These are phyloP conservation scores for Cutaneotrichosporon sp. DNA, from an alignment of 1,284 basidiomycete species.

Conservation along the genomic window DNA sequence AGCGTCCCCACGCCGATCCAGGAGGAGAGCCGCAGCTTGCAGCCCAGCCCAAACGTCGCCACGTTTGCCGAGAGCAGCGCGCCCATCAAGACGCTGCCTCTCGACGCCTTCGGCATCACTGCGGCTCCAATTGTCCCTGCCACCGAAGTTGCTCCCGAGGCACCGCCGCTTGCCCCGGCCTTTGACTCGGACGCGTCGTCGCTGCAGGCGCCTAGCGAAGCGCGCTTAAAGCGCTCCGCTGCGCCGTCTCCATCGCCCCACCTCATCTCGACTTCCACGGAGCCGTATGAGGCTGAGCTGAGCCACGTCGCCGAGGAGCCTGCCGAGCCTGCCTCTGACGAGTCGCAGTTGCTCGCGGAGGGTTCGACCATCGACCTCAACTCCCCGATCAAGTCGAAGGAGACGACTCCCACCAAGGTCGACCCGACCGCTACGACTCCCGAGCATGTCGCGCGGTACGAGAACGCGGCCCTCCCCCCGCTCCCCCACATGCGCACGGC, in stretches of 20 bases:
- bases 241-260: constrained; percentile 15
- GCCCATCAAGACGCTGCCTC: not conserved
- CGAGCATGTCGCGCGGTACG: constrained; percentile 16
- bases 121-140: not conserved
- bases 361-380: not conserved
- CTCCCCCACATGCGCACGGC: constrained; percentile 3
- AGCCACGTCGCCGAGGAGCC: constrained; percentile 2
- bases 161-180: not conserved
- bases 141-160: not conserved
- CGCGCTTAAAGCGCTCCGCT: constrained; percentile 10
- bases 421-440: not conserved
- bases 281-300: constrained; percentile 10
- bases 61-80: not conserved
- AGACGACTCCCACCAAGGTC: not conserved
- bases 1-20: constrained; percentile 3
- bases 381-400: not conserved
- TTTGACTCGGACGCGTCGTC: constrained; percentile 8
- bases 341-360: constrained; percentile 7
- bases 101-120: constrained; percentile 2
- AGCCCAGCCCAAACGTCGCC: constrained; percentile 7
- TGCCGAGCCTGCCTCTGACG: constrained; percentile 3
- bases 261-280: not conserved
- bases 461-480: constrained; percentile 17
- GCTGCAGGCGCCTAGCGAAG: not conserved
- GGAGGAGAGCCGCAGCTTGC: constrained; percentile 7